These are phyloP conservation scores for Xylaria sp. DNA, from an alignment of 2,329 filamentous ascomycete genomes.

Conservation along the genomic window DNA sequence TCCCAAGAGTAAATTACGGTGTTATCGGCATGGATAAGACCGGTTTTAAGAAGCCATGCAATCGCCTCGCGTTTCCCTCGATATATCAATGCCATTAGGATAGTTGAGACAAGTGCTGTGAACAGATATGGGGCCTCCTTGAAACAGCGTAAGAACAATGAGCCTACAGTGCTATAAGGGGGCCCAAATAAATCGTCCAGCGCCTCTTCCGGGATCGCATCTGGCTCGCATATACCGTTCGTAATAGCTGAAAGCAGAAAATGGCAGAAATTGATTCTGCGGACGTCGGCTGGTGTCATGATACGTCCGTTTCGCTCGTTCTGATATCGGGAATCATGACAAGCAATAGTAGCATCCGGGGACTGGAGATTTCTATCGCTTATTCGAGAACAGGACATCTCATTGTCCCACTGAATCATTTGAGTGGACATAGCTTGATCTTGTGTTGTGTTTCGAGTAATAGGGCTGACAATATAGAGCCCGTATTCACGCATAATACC, in stretches of 20 bases:
- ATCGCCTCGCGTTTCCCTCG: not conserved
- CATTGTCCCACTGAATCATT: not conserved
- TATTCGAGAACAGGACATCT: not conserved
- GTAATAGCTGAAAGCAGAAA: not conserved
- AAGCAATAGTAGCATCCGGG: not conserved
- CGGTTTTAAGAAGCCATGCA: not conserved
- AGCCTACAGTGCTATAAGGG: not conserved
- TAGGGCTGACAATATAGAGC: not conserved
- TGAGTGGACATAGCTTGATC: not conserved
- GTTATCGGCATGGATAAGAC: slow-evolving; percentile 2
- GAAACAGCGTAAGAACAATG: not conserved
- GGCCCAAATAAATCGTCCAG: not conserved
- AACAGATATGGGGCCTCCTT: not conserved
- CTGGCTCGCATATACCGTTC: not conserved
- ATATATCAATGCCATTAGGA: not conserved
- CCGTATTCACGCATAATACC: not conserved
- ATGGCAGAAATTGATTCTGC: not conserved
- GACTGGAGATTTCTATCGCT: not conserved
- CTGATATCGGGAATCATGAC: not conserved
- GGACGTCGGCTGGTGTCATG: not conserved
- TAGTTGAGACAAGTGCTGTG: not conserved
- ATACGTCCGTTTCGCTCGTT: not conserved
- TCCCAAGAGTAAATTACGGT: not conserved
- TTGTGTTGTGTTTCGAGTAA: not conserved
- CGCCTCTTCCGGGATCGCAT: not conserved